Base-by-base conservation (phyloP, 1,139 yeast genomes). In the Lodderomyces elongisporus region DNA sequence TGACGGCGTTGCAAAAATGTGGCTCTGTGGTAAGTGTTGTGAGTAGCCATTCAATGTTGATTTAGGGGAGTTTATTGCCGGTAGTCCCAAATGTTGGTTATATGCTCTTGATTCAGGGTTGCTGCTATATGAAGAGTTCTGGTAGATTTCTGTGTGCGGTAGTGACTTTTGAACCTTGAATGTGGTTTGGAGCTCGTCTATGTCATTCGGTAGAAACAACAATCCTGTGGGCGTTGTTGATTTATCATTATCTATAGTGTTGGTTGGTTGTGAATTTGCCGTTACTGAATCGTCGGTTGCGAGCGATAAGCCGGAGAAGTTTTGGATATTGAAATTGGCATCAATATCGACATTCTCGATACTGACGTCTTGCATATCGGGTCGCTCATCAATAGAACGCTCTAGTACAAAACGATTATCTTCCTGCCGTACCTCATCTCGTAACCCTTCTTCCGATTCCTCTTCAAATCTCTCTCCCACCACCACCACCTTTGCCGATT, bases 101-200 rank as follows among this genome's bases (percentile, higher is more conserved):
- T 10, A 20, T 20, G 7, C 10, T 20, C 10, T 20, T 20, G 22
- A n/a, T n/a, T n/a, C n/a, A n/a, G n/a, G n/a, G n/a, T n/a, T n/a
- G n/a, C n/a, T n/a, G n/a, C n/a, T n/a, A n/a, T n/a, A n/a, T n/a
- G 22, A 7, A 20, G 10, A 20, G 22, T 8, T 20, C 10, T 20
- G 7, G 22, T 10, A 10, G 22, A 10, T 7, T 7, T 20, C 10
- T 10, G 22, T 10, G 22, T 8, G 22, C 3, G 24, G 14, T 9
- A 62, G 60, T 1, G 61, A 55, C 25, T 50, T 57, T 33, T 52
- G 60, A 31, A 54, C 37, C 33, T 49, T 51, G 25, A 52, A 50
- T 15, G 44, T 26, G 4, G 43, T 39, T 13, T 37, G 25, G 26
- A 36, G 44, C 24, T 43, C 43, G 14, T 30, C 14, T 4, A 40